Evolutionary conservation across 2,329 filamentous ascomycete genomes (phyloP).

Genomic region (Beauveria sp.): DNA sequence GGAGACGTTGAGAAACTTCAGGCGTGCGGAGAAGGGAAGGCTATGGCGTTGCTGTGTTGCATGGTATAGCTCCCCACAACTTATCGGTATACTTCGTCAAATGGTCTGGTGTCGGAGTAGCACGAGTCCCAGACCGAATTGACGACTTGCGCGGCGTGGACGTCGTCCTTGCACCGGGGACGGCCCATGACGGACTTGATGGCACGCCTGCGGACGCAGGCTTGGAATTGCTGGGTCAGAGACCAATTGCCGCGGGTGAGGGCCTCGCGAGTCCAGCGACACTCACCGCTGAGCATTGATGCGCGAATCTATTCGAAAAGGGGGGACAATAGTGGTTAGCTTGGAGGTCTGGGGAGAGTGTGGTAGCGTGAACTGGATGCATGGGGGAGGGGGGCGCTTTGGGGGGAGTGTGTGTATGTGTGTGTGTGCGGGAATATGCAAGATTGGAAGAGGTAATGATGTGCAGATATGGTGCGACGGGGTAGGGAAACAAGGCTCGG

Average conservation of each 20-base stretch:
- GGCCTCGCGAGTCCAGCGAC: constrained; percentile 80
- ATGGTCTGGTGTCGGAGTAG: constrained; percentile 87
- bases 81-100: constrained; percentile 89
- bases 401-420: background rate
- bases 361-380: background rate
- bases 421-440: constrained; percentile 1
- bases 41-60: background rate
- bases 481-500: background rate
- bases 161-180: constrained; percentile 75
- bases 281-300: constrained; percentile 87
- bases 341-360: background rate
- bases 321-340: constrained; percentile 14
- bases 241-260: constrained; percentile 80
- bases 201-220: constrained; percentile 79
- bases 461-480: background rate
- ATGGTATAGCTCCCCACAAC: background rate
- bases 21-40: constrained; percentile 1
- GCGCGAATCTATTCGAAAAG: constrained; percentile 66
- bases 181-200: constrained; percentile 70
- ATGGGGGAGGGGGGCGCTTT: background rate
- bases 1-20: background rate
- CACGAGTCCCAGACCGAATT: constrained; percentile 99
- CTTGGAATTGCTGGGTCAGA: constrained; percentile 85
- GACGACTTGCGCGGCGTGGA: constrained; percentile 78
- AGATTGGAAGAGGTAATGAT: constrained; percentile 2